Percentiles rank a stretch among this genome's conserved stretches.
Conservation (phyloP, 306 rosid species). For the Vachellia collinsii region DNA sequence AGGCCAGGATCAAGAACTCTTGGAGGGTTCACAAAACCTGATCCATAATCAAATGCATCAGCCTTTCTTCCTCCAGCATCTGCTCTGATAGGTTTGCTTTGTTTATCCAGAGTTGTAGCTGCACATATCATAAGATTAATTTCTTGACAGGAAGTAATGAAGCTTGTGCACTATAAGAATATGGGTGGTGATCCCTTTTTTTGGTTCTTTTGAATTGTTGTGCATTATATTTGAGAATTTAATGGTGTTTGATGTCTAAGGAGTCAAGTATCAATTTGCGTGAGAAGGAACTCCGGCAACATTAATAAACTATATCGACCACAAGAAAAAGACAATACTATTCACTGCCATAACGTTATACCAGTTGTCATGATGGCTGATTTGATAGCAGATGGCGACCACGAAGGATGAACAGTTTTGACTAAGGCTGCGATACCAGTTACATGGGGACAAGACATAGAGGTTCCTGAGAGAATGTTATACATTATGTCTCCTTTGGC, state of each 20-base stretch:
- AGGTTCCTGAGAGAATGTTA: constrained; percentile 80
- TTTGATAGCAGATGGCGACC: constrained; percentile 85
- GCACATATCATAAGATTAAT: constrained; percentile 42
- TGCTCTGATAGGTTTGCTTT: constrained; percentile 55
- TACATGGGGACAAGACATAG: constrained; percentile 92
- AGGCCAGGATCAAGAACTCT: constrained; percentile 82
- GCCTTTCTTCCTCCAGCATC: constrained; percentile 68
- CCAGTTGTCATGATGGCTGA: constrained; percentile 93
- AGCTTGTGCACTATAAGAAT: neutral
- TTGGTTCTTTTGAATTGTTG: neutral
- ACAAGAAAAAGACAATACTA: neutral
- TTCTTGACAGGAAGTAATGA: constrained; percentile 25
- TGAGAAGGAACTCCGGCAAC: neutral
- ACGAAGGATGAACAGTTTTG: constrained; percentile 78
- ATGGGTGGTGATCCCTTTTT: neutral
- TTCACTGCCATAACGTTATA: constrained; percentile 25
- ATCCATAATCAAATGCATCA: constrained; percentile 78
- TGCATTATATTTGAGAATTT: neutral
- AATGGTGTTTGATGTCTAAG: neutral
- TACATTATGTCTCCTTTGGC: constrained; percentile 49
- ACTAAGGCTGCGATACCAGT: constrained; percentile 79
- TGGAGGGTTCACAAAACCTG: constrained; percentile 78
- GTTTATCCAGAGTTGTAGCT: constrained; percentile 75
- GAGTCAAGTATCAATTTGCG: neutral
- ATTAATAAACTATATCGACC: neutral